phyloP scores from a whole-genome alignment of 768 basidiomycete genomes.

The Pisolithus orientalis region DNA sequence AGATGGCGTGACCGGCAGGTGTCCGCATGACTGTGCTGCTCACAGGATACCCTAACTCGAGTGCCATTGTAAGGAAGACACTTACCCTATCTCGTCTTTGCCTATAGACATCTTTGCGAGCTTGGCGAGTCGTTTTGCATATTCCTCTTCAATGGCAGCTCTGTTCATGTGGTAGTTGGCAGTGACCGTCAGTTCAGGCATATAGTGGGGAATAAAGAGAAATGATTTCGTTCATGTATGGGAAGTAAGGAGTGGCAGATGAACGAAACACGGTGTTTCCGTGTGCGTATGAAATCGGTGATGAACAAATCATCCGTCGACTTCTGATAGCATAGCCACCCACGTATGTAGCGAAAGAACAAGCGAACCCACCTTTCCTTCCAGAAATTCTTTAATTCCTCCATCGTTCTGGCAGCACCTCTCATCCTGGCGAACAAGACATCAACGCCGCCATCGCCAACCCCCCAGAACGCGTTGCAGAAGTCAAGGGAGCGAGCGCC shows the following conservation, averaged over 20 bases:
- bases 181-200: too few species aligned
- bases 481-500: conserved; percentile 62
- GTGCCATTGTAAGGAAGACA: conserved; percentile 12
- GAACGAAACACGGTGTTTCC: not conserved
- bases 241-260: not conserved
- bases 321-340: too few species aligned
- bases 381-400: conserved; percentile 85
- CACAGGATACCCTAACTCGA: not conserved
- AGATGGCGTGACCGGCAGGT: not conserved
- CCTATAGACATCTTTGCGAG: conserved; percentile 74
- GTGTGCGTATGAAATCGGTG: too few species aligned
- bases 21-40: not conserved
- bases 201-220: not conserved
- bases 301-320: too few species aligned
- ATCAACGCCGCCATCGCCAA: conserved; percentile 81
- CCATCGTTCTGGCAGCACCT: conserved; percentile 78
- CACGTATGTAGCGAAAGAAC: not conserved
- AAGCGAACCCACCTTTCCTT: conserved; percentile 75
- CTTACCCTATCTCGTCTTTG: conserved; percentile 90
- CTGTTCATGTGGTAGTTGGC: conserved; percentile 32
- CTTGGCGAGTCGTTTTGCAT: conserved; percentile 78
- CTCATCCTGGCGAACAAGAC: conserved; percentile 88
- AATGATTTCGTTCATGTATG: not conserved
- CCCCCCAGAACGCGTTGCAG: conserved; percentile 97
- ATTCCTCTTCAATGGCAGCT: conserved; percentile 90